phyloP scores from a whole-genome alignment of 306 rosid species.

The Rubus idaeus region DNA sequence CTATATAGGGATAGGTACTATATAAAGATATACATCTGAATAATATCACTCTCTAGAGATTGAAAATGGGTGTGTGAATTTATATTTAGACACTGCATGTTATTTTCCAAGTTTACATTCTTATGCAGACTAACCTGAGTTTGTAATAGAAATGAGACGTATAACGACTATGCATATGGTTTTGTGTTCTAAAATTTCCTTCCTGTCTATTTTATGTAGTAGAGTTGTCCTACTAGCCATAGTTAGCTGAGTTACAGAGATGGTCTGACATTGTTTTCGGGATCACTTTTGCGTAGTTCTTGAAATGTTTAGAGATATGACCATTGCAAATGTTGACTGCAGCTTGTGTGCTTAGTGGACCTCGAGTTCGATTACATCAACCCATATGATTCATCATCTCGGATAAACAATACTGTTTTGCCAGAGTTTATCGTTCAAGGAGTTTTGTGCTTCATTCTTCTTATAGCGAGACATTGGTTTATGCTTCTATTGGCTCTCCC shows the following conservation, averaged over 20 bases:
- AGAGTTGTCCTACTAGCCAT: not conserved
- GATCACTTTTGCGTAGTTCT: not conserved
- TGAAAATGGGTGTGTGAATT: not conserved
- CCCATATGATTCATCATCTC: conserved; percentile 80
- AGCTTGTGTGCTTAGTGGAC: conserved; percentile 89
- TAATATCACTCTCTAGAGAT: not conserved
- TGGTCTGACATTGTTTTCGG: not conserved
- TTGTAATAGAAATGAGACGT: not conserved
- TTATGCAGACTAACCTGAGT: not conserved
- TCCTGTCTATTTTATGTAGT: not conserved
- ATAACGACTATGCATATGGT: not conserved
- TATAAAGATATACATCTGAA: not conserved
- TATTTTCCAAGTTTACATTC: not conserved
- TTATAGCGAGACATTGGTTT: conserved; percentile 68
- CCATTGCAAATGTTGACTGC: conserved; percentile 32
- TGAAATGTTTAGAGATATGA: conserved; percentile 5
- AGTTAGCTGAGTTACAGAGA: not conserved
- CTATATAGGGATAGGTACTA: not conserved
- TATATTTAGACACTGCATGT: not conserved
- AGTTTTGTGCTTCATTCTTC: conserved; percentile 56
- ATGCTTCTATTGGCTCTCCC: conserved; percentile 66
- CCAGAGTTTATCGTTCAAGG: conserved; percentile 81
- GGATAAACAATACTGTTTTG: conserved; percentile 63
- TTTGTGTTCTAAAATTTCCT: not conserved
- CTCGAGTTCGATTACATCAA: conserved; percentile 88